Conservation (phyloP, 768 basidiomycete genomes). For the Mycena vitilis region DNA sequence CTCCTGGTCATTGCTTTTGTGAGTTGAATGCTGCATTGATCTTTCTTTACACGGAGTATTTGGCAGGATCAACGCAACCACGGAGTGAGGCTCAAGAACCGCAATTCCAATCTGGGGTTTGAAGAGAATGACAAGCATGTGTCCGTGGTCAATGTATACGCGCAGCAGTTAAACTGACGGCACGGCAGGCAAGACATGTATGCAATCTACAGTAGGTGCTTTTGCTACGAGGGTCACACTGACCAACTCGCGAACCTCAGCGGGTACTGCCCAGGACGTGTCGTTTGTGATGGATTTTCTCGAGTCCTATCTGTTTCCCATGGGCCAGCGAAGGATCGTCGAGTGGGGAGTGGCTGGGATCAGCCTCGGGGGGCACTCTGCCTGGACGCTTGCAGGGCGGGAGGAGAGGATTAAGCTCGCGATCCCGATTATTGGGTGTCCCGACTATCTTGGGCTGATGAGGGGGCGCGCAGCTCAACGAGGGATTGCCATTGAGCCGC, state of each 20-base stretch:
- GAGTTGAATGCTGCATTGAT: conserved; percentile 14
- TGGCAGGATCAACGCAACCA: conserved; percentile 62
- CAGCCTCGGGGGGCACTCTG: conserved; percentile 87
- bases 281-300: conserved; percentile 87
- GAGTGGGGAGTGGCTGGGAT: conserved; percentile 82
- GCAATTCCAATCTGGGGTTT: conserved; percentile 53
- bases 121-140: conserved; percentile 52
- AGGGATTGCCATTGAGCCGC: conserved; percentile 58
- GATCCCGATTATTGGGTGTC: conserved; percentile 75
- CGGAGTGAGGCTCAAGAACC: conserved; percentile 49
- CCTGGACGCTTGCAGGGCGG: conserved; percentile 73
- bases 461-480: conserved; percentile 61
- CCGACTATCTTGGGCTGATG: conserved; percentile 72
- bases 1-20: conserved; percentile 56
- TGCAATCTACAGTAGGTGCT: conserved; percentile 53
- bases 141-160: conserved; percentile 43
- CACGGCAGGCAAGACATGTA: conserved; percentile 59
- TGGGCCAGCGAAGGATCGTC: conserved; percentile 66
- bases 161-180: not conserved
- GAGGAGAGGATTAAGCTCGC: conserved; percentile 46
- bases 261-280: conserved; percentile 79
- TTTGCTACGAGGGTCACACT: not conserved
- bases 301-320: conserved; percentile 78
- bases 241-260: conserved; percentile 38
- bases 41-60: not conserved